Percentiles rank a stretch among this genome's conserved stretches.
These are phyloP conservation scores for Phytophthora macrochlamydospora DNA, from an alignment of 352 stramenopile genomes.

Conservation along the genomic window DNA sequence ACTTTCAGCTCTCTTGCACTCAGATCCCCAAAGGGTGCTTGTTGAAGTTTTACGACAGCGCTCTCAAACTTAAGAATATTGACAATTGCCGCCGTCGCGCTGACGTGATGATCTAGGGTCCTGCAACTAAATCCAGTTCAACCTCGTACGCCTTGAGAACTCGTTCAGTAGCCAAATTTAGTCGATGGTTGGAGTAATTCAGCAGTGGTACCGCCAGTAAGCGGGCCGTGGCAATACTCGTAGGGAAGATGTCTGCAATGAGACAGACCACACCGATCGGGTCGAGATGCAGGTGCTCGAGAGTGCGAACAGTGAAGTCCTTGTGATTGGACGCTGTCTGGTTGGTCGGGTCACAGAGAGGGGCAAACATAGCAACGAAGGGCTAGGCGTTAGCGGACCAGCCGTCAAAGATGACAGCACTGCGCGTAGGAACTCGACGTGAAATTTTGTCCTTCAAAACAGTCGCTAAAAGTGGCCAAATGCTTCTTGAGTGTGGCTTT, in stretches of 20 bases:
- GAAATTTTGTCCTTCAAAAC: background rate
- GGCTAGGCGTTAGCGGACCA: background rate
- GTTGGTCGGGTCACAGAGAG: background rate
- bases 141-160: background rate
- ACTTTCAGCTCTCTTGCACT: background rate
- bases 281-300: background rate
- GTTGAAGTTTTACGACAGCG: background rate
- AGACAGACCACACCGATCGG: background rate
- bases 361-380: background rate
- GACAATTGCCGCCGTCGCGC: background rate
- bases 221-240: background rate
- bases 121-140: background rate
- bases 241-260: background rate
- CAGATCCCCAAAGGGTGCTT: background rate
- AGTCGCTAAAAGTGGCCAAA: background rate
- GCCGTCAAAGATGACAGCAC: background rate
- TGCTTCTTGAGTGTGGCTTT: slow-evolving; percentile 1
- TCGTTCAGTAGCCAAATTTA: background rate
- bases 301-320: background rate
- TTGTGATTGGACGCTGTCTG: background rate
- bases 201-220: background rate
- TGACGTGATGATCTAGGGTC: background rate
- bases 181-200: background rate
- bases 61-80: background rate
- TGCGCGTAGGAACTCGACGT: background rate